Base-by-base conservation (phyloP, 179 eudicot genomes). In the Corrigiola litoralis region DNA sequence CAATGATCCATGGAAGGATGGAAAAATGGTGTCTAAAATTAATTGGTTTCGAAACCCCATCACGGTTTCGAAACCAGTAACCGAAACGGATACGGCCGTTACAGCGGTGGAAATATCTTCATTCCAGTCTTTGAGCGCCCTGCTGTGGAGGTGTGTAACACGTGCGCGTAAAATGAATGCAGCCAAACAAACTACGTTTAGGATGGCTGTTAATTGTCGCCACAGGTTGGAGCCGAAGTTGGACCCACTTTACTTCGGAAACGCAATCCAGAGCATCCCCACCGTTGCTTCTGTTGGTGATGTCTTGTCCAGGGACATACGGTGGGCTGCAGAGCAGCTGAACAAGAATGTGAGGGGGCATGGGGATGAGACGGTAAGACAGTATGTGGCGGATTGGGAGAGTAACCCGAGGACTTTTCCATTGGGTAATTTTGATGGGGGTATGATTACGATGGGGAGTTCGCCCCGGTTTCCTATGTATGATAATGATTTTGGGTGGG, bases 381-480 rank as follows among this genome's bases (percentile, higher is more conserved):
- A 76, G 9, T 78, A 75, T 0, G 78, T 92, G 4, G 69, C 60
- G 51, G 90, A 86, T 21, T 92, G 98, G 98, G 98, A 90, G 71
- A 76, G 75, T 1, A 83, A 84, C 52, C 97, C 98, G 0, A 73
- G 86, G 72, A 47, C 82, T 47, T 90, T 92, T 31, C 98, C 97
- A 0, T 64, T 92, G 32, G 98, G 98, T 32, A 92, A 92, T 36
- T 83, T 79, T 59, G 98, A 92, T 61, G 98, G 98, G 6, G 96
- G 92, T 12, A 85, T 85, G 92, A 79, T 92, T 47, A 87, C 95
- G 1, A 90, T 94, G 96, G 99, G 99, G 2, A 94, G 97, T 69
- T 90, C 99, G 0, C 99, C 98, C 5, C 75, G 97, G 40, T 87
- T 94, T 36, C 99, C 99, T 0, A 92, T 92, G 98, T 92, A 85